A percentile compares a stretch with the other conserved stretches of the same genome.
These are phyloP conservation scores for Beauveria pseudobassiana DNA, from an alignment of 2,329 filamentous ascomycete species.

Conservation along the genomic window DNA sequence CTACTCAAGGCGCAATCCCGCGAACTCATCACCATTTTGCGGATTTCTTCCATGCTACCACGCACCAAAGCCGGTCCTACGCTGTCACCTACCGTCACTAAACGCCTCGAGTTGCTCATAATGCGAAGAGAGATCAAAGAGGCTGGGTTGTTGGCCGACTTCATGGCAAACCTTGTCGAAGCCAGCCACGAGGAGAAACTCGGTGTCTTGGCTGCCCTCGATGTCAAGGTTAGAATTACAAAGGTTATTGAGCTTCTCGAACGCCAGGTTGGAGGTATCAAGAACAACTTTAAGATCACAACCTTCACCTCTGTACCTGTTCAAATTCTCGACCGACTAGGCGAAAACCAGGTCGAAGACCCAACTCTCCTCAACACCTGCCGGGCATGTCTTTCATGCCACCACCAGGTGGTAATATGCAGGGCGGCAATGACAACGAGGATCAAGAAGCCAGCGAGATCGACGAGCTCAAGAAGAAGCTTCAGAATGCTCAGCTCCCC, in stretches of 20 bases:
- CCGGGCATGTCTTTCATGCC: slow-evolving; percentile 30
- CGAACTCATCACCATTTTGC: slow-evolving; percentile 76
- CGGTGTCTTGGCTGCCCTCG: slow-evolving; percentile 71
- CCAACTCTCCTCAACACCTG: slow-evolving; percentile 30
- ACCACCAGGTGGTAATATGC: slow-evolving; percentile 24
- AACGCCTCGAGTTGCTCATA: slow-evolving; percentile 82
- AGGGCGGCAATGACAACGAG: slow-evolving; percentile 46
- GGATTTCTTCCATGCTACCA: slow-evolving; percentile 77
- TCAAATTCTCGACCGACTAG: slow-evolving; percentile 50
- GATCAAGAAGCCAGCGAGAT: slow-evolving; percentile 84
- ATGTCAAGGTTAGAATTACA: slow-evolving; percentile 69
- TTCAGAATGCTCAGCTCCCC: slow-evolving; percentile 75
- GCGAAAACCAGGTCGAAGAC: slow-evolving; percentile 30
- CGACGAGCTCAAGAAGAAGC: slow-evolving; percentile 81
- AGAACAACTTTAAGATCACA: slow-evolving; percentile 80
- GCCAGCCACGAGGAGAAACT: slow-evolving; percentile 87
- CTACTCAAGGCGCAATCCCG: slow-evolving; percentile 77
- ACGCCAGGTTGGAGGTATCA: slow-evolving; percentile 74
- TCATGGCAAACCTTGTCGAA: slow-evolving; percentile 91
- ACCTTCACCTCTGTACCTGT: slow-evolving; percentile 62
- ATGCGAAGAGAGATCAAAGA: slow-evolving; percentile 72
- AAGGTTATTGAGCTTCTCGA: slow-evolving; percentile 78
- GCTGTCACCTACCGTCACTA: slow-evolving; percentile 76
- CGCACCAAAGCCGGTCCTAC: slow-evolving; percentile 55
- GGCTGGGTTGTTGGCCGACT: slow-evolving; percentile 82